Conservation (phyloP, 805 yeast genomes). For the Kodamaea laetipori region DNA sequence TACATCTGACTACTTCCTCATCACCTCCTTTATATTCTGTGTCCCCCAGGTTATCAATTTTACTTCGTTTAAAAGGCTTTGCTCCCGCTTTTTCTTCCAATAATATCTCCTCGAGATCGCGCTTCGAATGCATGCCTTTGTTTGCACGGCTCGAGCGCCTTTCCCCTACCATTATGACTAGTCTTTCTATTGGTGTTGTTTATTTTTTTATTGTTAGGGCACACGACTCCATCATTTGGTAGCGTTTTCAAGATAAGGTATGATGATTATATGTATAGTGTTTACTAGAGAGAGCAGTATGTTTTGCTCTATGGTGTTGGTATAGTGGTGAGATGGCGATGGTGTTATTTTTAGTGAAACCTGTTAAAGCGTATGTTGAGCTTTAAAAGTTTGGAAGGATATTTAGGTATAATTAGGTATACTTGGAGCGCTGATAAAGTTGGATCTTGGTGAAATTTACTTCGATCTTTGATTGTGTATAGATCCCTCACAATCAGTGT, state of each 20-base stretch:
- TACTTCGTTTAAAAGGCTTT: constrained; percentile 3
- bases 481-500: no score
- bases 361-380: no score
- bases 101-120: constrained; percentile 10
- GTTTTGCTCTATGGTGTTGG: no score
- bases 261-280: no score
- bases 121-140: constrained; percentile 41
- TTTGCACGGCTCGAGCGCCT: constrained; percentile 42
- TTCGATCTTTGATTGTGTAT: no score
- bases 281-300: no score
- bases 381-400: no score
- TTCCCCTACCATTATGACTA: constrained; percentile 3
- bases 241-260: neutral
- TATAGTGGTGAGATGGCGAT: no score
- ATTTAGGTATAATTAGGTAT: no score
- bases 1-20: constrained; percentile 55
- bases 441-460: no score
- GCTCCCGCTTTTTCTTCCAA: neutral
- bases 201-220: constrained; percentile 2
- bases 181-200: constrained; percentile 5
- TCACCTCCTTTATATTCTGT: constrained; percentile 22
- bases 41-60: constrained; percentile 4
- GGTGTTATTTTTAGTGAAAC: no score
- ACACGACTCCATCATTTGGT: constrained; percentile 5
- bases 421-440: no score